Base-by-base conservation (phyloP, 2,329 filamentous ascomycete genomes). In the Aspergillus costaricaensis region DNA sequence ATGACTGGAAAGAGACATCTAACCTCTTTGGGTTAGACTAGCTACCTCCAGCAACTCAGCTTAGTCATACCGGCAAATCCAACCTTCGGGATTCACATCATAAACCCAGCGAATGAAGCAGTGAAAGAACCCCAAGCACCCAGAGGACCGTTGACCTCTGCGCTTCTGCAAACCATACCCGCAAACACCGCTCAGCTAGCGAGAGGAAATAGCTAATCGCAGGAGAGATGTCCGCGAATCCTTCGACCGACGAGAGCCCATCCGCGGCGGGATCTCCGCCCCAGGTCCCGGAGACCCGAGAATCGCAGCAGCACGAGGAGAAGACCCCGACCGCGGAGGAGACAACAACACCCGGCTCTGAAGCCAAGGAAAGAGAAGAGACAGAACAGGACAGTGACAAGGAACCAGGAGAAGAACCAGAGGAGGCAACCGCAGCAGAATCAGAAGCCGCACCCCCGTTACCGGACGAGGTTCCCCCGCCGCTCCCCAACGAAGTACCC, bases 401-500 rank as follows among this genome's bases (percentile, higher is more conserved):
- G 14, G 62, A 61, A 10, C 52, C 62, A 30, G 56, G 64, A 25
- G 49, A 62, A 23, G 19, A 55, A 23, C 59, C 70, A 56, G 65
- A 61, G 43, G 60, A 65, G 57, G 62, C 67, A 36, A 1, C 30
- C 10, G 12, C 32, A 32, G 30, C 27, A 36, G 32, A 36, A 36
- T 36, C 12, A 36, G 61, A 66, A 27, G 64, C 70, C 36, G 72
- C 70, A 58, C 77, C 79, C 55, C 76, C 78, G 38, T 69, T 80
- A 61, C 78, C 79, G 36, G 72, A 75, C 53, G 76, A 74, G 60
- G 72, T 79, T 61, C 69, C 74, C 60, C 81, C 81, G 55, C 81
- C 81, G 47, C 79, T 79, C 44, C 75, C 85, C 52, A 85, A 85
- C 54, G 75, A 81, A 57, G 84, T 86, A 74, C 78, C 81, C 39